Evolutionary conservation across 768 basidiomycete species (phyloP), one percentile per base, ranked within the genome.

Genomic region (Rhizopogon salebrosus): DNA sequence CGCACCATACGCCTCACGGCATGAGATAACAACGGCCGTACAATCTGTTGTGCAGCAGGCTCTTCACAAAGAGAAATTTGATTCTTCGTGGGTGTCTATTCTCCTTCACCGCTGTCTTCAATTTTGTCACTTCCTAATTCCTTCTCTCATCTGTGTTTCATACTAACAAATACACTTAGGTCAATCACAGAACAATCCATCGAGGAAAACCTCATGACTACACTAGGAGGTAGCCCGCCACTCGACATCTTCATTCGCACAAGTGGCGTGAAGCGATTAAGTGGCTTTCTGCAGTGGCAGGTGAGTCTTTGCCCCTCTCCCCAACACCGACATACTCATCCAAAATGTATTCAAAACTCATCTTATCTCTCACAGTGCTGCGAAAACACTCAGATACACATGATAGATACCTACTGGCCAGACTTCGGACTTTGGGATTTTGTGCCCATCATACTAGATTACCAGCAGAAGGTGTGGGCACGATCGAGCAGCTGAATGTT

Each of bases 211-310:
- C 70, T 95, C 1, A 80, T 87, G 70, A 90, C 87, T 0, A 73
- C 78, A 1, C 70, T 74, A 24, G 82, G 67, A 11, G 83, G 79
- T 18, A 88, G 84, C 60, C 89, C 88, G 11, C 90, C 92, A 10
- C 73, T 97, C 0, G 95, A 98, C 62, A 80, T 99, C 42, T 79
- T 98, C 48, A 75, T 99, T 20, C 81, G 97, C 38, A 97, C 95
- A 0, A 93, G 92, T 48, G 92, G 94, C 10, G 97, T 95, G 5
- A 86, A 82, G 53, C 79, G 93, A 3, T 70, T 97, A 22, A 92
- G 90, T 62, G 92, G 97, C 60, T 99, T 85, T 64, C 67, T 98
- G 64, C 80, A 95, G 14, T 99, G 95, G 97, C 97, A 99, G 89
- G 95, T 89, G 52, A 53, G 82, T 70, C 2, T 13, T 65, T 11